These are phyloP conservation scores for Fusarium cyanostomum DNA, from an alignment of 2,329 filamentous ascomycete species.

Conservation along the genomic window DNA sequence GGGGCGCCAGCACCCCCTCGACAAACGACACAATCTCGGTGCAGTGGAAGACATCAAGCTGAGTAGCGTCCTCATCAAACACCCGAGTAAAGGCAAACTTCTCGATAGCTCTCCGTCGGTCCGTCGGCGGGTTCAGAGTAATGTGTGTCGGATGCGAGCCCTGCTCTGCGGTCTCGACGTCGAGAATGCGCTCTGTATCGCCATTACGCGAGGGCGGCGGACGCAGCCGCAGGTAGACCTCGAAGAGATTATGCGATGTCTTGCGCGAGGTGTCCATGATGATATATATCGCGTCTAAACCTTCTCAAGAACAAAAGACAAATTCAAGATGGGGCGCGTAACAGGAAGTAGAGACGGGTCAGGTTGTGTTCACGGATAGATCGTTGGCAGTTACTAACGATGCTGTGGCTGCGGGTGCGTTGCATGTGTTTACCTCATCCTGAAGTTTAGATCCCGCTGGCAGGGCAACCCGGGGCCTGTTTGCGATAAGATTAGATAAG, in stretches of 20 bases:
- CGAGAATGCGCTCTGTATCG: slow-evolving; percentile 74
- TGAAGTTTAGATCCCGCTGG: slow-evolving; percentile 24
- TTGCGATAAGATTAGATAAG: slow-evolving; percentile 25
- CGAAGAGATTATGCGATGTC: slow-evolving; percentile 72
- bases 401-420: slow-evolving; percentile 16
- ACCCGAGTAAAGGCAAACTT: slow-evolving; percentile 94
- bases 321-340: slow-evolving; percentile 11
- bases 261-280: slow-evolving; percentile 53
- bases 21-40: slow-evolving; percentile 79
- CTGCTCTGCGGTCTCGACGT: slow-evolving; percentile 70
- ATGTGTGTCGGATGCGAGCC: slow-evolving; percentile 70
- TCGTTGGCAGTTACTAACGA: slow-evolving; percentile 19
- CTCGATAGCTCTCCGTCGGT: slow-evolving; percentile 88
- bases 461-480: slow-evolving; percentile 32
- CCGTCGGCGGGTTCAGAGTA: slow-evolving; percentile 81
- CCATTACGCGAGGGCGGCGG: slow-evolving; percentile 66
- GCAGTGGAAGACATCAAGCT: slow-evolving; percentile 86
- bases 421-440: slow-evolving; percentile 23
- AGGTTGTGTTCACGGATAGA: slow-evolving; percentile 38
- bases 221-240: slow-evolving; percentile 88
- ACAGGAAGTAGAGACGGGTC: slow-evolving; percentile 18
- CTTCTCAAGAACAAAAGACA: slow-evolving; percentile 16
- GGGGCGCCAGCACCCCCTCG: slow-evolving; percentile 79
- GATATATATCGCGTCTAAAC: slow-evolving; percentile 4
- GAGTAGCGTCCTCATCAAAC: slow-evolving; percentile 85